Conservation (phyloP, 768 basidiomycete genomes). For the Kwoniella mangroviensis region DNA sequence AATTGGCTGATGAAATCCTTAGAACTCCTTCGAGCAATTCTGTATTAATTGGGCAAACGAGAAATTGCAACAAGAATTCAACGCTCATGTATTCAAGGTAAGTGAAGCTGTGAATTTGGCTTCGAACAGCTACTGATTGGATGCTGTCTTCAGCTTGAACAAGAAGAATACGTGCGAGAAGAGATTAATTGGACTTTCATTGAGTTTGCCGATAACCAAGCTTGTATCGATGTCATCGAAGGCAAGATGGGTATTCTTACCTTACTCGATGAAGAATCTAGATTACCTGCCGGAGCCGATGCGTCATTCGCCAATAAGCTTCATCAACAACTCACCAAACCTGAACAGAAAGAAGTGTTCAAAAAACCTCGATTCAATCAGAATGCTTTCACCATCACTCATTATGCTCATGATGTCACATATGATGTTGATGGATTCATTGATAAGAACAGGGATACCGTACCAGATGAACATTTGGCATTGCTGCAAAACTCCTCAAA, state of each 20-base stretch:
- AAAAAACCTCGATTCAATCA: conserved; percentile 99
- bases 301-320: conserved; percentile 91
- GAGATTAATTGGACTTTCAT: conserved; percentile 99
- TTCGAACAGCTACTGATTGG: not conserved
- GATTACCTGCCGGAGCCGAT: conserved; percentile 90
- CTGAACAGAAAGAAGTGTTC: conserved; percentile 83
- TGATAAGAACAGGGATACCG: conserved; percentile 98
- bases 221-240: conserved; percentile 98
- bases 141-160: conserved; percentile 74
- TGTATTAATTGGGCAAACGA: conserved; percentile 99
- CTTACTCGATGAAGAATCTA: conserved; percentile 95
- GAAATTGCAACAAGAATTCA: conserved; percentile 95
- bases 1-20: conserved; percentile 6
- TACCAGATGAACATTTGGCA: conserved; percentile 95
- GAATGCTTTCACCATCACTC: conserved; percentile 94
- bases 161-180: conserved; percentile 98
- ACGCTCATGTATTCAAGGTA: conserved; percentile 78
- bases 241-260: conserved; percentile 93
- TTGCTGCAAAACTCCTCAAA: conserved; percentile 86
- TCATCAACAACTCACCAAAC: conserved; percentile 79
- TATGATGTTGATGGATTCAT: conserved; percentile 98
- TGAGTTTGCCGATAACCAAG: conserved; percentile 98
- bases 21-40: conserved; percentile 77
- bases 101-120: conserved; percentile 1
- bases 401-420: conserved; percentile 97